These are phyloP conservation scores for Geotrichum histeridarum DNA, from an alignment of 1,139 yeast genomes.

Conservation along the genomic window DNA sequence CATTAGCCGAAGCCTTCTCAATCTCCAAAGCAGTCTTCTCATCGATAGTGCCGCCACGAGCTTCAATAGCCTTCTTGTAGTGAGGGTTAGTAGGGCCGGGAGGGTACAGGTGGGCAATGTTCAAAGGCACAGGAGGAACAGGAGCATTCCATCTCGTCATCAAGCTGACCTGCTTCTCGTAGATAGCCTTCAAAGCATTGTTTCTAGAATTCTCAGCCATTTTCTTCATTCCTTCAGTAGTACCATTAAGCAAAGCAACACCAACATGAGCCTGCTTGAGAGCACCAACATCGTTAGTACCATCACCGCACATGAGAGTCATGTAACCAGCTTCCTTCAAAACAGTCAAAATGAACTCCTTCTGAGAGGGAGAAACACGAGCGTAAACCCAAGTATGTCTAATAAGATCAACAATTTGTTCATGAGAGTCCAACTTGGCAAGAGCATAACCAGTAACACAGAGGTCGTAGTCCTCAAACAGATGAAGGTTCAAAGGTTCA, in stretches of 20 bases:
- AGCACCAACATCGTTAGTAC: slow-evolving; percentile 99
- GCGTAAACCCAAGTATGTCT: slow-evolving; percentile 96
- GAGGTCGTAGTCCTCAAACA: slow-evolving; percentile 69
- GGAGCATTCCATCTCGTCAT: slow-evolving; percentile 66
- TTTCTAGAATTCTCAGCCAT: slow-evolving; percentile 74
- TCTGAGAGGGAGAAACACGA: slow-evolving; percentile 94
- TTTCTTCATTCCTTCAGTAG: slow-evolving; percentile 89
- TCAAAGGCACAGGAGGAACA: slow-evolving; percentile 77
- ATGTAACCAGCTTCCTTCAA: slow-evolving; percentile 85
- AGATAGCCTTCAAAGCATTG: slow-evolving; percentile 61
- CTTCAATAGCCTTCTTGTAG: slow-evolving; percentile 78
- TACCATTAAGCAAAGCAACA: slow-evolving; percentile 93
- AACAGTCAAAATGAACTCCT: slow-evolving; percentile 80
- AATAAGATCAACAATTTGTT: slow-evolving; percentile 64
- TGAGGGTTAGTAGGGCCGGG: slow-evolving; percentile 92
- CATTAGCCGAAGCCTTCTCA: slow-evolving; percentile 41
- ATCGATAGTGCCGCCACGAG: slow-evolving; percentile 60
- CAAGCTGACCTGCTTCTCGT: slow-evolving; percentile 77
- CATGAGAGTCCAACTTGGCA: slow-evolving; percentile 48
- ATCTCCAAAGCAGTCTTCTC: slow-evolving; percentile 58
- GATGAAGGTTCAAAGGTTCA: slow-evolving; percentile 50
- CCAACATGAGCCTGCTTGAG: slow-evolving; percentile 97
- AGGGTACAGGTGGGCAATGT: slow-evolving; percentile 91
- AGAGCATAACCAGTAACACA: slow-evolving; percentile 95
- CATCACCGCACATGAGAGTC: slow-evolving; percentile 99